phyloP scores from a whole-genome alignment of 305 asterid species.

The Plantago lanceolata region DNA sequence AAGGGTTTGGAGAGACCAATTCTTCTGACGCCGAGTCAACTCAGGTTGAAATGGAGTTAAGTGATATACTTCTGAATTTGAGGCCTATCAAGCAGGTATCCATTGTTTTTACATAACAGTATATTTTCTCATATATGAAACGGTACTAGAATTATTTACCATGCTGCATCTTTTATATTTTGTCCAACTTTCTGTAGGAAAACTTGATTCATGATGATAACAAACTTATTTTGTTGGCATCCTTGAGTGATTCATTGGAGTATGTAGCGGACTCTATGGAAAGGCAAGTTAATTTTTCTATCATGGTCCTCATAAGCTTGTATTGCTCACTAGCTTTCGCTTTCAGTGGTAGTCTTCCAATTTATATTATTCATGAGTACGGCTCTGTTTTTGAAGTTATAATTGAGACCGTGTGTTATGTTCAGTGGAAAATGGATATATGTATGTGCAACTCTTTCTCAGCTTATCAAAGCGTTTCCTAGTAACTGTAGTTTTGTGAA shows the following conservation, averaged over 20 bases:
- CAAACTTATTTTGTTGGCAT: conserved; percentile 89
- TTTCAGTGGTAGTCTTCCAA: not conserved
- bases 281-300: conserved; percentile 51
- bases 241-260: conserved; percentile 95
- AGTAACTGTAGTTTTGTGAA: not conserved
- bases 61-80: conserved; percentile 64
- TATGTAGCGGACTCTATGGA: conserved; percentile 95
- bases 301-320: conserved; percentile 21
- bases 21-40: conserved; percentile 48
- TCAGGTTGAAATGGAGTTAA: conserved; percentile 71
- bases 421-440: not conserved
- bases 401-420: not conserved
- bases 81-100: conserved; percentile 96
- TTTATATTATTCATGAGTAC: conserved; percentile 1
- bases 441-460: conserved; percentile 12
- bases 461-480: not conserved
- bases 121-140: not conserved
- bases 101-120: conserved; percentile 8
- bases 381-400: conserved; percentile 12
- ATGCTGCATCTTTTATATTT: conserved; percentile 14
- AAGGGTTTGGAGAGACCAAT: conserved; percentile 37
- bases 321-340: conserved; percentile 19
- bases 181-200: conserved; percentile 56
- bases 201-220: conserved; percentile 92
- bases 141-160: not conserved